Base-by-base conservation (phyloP, 1,284 basidiomycete species). In the Ceratobasidium papillatum region DNA sequence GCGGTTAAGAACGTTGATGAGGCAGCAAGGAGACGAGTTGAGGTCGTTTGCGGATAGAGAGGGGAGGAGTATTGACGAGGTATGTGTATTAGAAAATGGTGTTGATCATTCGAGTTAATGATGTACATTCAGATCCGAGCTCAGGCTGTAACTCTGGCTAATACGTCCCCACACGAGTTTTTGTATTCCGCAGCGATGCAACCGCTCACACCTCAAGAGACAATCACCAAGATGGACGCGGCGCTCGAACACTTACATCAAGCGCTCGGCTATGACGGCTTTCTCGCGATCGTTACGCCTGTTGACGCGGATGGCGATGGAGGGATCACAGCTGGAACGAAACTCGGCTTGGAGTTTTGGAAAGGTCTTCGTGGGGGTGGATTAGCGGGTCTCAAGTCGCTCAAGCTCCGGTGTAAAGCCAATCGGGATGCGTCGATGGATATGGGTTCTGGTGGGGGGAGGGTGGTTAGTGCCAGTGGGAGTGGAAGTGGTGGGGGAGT, bases 271-370 rank as follows among this genome's bases (percentile, higher is more conserved):
- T 69, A 75, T 45, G 66, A 69, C 43, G 66, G 61, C 25, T 75
- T 63, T 34, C 66, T 75, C 36, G 45, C 68, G 8, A 58, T 75
- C 47, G 74, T 75, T 47, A 75, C 74, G 1, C 66, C 65, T 22
- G 64, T 63, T 14, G 56, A 68, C 68, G 68, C 68, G 17, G 74
- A 75, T 43, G 65, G 66, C 19, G 74, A 75, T 41, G 68, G 61
- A 14, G 68, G 74, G 14, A 69, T 75, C 47, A 71, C 68, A 11
- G 74, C 65, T 25, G 74, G 74, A n/a, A 75, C 65, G n/a, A 75
- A 75, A 51, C 4, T 75, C n/a, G 74, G 74, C 38, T 59, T 69
- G 14, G 65, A 68, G 43, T 75, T 75, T 32, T 75, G 74, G 74
- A 69, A 75, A 54, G 66, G 65, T 19, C 65, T 75, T 8, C 66